Percentiles rank a stretch among this genome's conserved stretches.
phyloP scores from a whole-genome alignment of 192 early-diverging fungal genomes.

The Mortierella alpina region DNA sequence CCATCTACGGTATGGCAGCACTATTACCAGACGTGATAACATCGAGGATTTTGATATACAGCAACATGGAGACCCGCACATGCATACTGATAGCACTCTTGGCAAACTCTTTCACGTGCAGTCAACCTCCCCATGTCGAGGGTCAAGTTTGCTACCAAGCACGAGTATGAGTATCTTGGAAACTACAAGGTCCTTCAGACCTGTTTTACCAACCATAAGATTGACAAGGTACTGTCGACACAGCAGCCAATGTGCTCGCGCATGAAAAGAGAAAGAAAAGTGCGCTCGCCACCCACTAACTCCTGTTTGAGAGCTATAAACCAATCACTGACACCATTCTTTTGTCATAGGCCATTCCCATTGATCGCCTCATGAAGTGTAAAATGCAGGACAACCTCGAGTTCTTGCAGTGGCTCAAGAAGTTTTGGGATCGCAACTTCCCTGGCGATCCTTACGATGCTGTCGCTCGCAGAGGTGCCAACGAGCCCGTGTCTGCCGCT shows the following conservation, averaged over 20 bases:
- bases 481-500: constrained; percentile 50
- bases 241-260: not conserved
- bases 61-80: not conserved
- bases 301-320: not conserved
- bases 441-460: constrained; percentile 90
- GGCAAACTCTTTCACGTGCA: constrained; percentile 36
- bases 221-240: constrained; percentile 80
- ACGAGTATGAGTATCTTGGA: constrained; percentile 95
- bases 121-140: constrained; percentile 85
- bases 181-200: constrained; percentile 97
- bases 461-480: constrained; percentile 68
- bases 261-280: not conserved
- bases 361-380: constrained; percentile 91
- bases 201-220: constrained; percentile 87
- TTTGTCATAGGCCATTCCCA: constrained; percentile 77
- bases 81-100: not conserved
- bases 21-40: no score
- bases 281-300: not conserved
- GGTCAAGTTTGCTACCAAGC: constrained; percentile 95
- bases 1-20: constrained; percentile 67
- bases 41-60: not conserved
- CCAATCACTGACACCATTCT: not conserved
- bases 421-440: constrained; percentile 91
- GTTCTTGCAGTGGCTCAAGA: constrained; percentile 96
- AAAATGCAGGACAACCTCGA: constrained; percentile 99